phyloP scores from a whole-genome alignment of 768 basidiomycete species.

The Phaeotremella fagi region DNA sequence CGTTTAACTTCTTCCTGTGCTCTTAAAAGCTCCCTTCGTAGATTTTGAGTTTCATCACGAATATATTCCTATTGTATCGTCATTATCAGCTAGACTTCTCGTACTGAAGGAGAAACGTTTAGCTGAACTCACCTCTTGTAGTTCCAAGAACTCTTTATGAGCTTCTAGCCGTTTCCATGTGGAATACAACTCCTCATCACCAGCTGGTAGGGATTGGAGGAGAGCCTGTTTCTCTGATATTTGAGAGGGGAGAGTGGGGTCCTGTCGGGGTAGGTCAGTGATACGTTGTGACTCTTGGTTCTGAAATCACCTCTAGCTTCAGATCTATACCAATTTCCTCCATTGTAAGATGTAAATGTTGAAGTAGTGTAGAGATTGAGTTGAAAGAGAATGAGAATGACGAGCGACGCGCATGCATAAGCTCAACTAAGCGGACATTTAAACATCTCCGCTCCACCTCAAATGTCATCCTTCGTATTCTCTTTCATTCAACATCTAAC shows the following conservation, averaged over 20 bases:
- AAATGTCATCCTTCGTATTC: slow-evolving; percentile 92
- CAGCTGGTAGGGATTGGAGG: slow-evolving; percentile 72
- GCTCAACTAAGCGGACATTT: background rate
- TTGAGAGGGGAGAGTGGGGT: slow-evolving; percentile 82
- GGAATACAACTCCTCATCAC: slow-evolving; percentile 80
- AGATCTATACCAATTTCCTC: slow-evolving; percentile 28
- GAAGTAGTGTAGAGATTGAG: background rate
- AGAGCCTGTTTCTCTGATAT: slow-evolving; percentile 84
- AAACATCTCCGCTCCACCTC: slow-evolving; percentile 13
- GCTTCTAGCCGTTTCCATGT: slow-evolving; percentile 95
- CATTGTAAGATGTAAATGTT: slow-evolving; percentile 12
- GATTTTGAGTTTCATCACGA: slow-evolving; percentile 95
- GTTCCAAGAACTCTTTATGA: slow-evolving; percentile 83
- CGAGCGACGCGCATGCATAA: background rate
- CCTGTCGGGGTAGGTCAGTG: slow-evolving; percentile 49
- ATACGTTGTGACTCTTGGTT: background rate
- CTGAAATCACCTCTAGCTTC: slow-evolving; percentile 20
- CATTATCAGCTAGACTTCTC: background rate
- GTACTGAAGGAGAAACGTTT: too few species aligned
- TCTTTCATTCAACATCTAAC: slow-evolving; percentile 55
- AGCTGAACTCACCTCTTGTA: slow-evolving; percentile 50
- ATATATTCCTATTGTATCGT: slow-evolving; percentile 83
- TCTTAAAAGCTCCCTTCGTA: slow-evolving; percentile 94
- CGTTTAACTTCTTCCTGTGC: slow-evolving; percentile 99
- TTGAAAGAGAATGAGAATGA: background rate